phyloP scores from a whole-genome alignment of 495 filamentous ascomycete genomes.

The Xylaria nigripes region DNA sequence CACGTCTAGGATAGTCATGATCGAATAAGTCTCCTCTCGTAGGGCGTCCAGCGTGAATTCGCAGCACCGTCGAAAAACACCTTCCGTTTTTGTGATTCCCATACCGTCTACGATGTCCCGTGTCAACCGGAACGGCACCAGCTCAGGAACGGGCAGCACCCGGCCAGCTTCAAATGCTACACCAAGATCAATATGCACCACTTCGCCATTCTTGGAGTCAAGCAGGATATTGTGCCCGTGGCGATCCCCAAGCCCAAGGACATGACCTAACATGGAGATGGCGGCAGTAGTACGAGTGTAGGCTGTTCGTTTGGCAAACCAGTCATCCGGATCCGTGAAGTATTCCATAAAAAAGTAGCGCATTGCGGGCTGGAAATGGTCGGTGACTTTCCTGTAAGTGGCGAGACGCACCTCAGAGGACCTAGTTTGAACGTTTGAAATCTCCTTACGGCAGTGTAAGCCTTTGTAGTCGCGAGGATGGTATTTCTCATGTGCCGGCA shows the following conservation, averaged over 20 bases:
- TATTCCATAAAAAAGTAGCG: slow-evolving; percentile 94
- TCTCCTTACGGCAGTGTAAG: slow-evolving; percentile 64
- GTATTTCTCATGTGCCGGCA: slow-evolving; percentile 82
- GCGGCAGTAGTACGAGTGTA: slow-evolving; percentile 91
- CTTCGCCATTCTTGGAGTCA: slow-evolving; percentile 83
- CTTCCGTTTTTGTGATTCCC: slow-evolving; percentile 91
- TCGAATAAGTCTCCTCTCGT: slow-evolving; percentile 83
- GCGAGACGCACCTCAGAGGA: slow-evolving; percentile 61
- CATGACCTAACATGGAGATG: slow-evolving; percentile 88
- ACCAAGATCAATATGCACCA: slow-evolving; percentile 92
- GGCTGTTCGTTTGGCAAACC: slow-evolving; percentile 77
- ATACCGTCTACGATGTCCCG: slow-evolving; percentile 94
- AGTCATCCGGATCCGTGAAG: slow-evolving; percentile 89
- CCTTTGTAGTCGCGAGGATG: slow-evolving; percentile 77
- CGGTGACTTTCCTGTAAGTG: slow-evolving; percentile 62
- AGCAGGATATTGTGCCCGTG: slow-evolving; percentile 96
- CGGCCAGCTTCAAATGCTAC: slow-evolving; percentile 95
- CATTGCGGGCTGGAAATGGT: slow-evolving; percentile 87
- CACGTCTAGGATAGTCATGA: slow-evolving; percentile 95
- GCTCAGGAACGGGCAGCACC: slow-evolving; percentile 84
- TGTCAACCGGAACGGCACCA: slow-evolving; percentile 92
- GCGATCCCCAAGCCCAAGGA: slow-evolving; percentile 89
- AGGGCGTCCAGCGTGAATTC: slow-evolving; percentile 94
- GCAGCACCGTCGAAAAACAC: slow-evolving; percentile 91
- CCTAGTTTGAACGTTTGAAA: slow-evolving; percentile 60